phyloP scores from a whole-genome alignment of 768 basidiomycete genomes.

The Suillus subluteus region DNA sequence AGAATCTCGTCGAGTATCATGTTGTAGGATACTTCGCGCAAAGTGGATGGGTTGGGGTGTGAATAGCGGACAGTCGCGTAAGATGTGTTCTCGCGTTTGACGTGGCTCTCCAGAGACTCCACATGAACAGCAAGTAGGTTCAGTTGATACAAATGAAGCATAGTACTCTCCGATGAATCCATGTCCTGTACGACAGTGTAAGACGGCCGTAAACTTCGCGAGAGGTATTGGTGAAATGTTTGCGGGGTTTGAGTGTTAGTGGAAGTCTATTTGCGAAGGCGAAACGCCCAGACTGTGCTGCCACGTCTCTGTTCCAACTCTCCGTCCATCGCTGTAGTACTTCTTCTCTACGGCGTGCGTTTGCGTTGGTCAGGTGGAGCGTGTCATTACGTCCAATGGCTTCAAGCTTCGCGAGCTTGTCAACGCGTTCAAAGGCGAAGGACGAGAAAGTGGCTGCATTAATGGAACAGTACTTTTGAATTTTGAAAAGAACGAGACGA shows the following conservation, averaged over 20 bases:
- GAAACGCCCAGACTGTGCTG: background rate
- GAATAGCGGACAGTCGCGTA: no score
- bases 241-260: no score
- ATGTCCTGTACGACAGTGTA: background rate
- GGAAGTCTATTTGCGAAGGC: no score
- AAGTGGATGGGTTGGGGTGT: no score
- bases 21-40: no score
- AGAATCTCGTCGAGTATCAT: no score
- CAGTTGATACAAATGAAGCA: background rate
- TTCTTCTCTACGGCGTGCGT: background rate
- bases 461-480: no score
- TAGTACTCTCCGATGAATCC: background rate
- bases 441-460: no score
- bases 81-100: background rate
- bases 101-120: no score
- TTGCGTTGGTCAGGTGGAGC: background rate
- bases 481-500: no score
- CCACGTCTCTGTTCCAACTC: background rate
- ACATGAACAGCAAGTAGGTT: background rate
- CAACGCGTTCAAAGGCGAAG: slow-evolving; percentile 29
- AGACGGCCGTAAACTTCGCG: background rate
- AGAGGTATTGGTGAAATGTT: background rate
- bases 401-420: background rate
- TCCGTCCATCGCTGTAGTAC: background rate
- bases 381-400: background rate